Percentiles rank a stretch among this genome's conserved stretches.
These are phyloP conservation scores for Leccinellum albellum DNA, from an alignment of 768 basidiomycete genomes.

Conservation along the genomic window DNA sequence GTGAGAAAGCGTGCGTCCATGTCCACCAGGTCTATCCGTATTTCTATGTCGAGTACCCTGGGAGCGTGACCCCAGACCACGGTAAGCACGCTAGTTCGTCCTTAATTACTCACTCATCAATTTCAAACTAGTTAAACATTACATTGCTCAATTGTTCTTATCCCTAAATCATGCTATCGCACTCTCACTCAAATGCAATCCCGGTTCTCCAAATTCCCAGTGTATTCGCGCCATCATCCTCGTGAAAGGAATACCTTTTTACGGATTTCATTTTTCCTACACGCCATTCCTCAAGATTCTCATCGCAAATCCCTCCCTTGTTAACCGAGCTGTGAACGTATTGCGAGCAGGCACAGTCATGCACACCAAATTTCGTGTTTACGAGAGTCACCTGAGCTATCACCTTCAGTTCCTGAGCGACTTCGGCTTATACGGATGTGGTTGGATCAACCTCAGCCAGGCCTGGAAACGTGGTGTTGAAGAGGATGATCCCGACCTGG, in stretches of 20 bases:
- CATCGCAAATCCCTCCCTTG: slow-evolving; percentile 63
- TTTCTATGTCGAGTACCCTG: slow-evolving; percentile 81
- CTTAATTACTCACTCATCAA: not conserved
- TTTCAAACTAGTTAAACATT: slow-evolving; percentile 63
- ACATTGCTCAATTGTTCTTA: slow-evolving; percentile 62
- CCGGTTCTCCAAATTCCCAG: slow-evolving; percentile 50
- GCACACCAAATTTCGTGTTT: slow-evolving; percentile 71
- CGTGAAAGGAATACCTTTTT: slow-evolving; percentile 94
- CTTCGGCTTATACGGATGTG: slow-evolving; percentile 92
- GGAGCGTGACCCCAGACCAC: slow-evolving; percentile 55
- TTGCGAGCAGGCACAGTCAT: slow-evolving; percentile 82
- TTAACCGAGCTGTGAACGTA: slow-evolving; percentile 70
- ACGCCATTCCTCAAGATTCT: slow-evolving; percentile 87
- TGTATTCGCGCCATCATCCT: slow-evolving; percentile 74
- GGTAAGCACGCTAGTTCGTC: slow-evolving; percentile 41
- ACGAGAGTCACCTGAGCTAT: slow-evolving; percentile 88
- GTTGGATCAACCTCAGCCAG: slow-evolving; percentile 73
- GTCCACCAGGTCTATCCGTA: slow-evolving; percentile 95
- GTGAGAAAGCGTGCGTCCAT: slow-evolving; percentile 80
- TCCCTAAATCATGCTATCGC: slow-evolving; percentile 87
- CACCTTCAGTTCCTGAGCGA: slow-evolving; percentile 92
- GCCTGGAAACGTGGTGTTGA: slow-evolving; percentile 55
- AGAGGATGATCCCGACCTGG: slow-evolving; percentile 13
- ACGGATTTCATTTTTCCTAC: slow-evolving; percentile 86
- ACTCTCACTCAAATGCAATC: slow-evolving; percentile 72